Percentiles rank a stretch among this genome's conserved stretches.
Evolutionary conservation across 192 early-diverging fungal genomes (phyloP).

Genomic region (Spizellomyces sp.): DNA sequence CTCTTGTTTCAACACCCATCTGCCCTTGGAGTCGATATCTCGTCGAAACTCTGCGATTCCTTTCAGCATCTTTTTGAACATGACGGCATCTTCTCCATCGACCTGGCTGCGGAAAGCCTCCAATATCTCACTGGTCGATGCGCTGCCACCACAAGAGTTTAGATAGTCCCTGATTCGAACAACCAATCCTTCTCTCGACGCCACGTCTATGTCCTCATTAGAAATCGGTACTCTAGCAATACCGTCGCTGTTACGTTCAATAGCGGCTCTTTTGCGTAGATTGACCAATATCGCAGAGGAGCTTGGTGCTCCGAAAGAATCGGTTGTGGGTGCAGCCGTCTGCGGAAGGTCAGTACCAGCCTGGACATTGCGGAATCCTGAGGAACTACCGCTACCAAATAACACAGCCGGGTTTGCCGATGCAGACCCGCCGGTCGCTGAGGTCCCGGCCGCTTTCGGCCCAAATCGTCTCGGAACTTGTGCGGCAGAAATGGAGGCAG

Average conservation of each 20-base stretch:
- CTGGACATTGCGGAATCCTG: constrained; percentile 5
- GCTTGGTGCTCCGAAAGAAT: neutral
- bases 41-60: constrained; percentile 59
- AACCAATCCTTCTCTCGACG: constrained; percentile 45
- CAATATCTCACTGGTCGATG: constrained; percentile 54
- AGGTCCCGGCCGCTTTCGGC: neutral
- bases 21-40: constrained; percentile 33
- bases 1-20: constrained; percentile 20
- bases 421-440: neutral
- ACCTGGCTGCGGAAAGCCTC: constrained; percentile 53
- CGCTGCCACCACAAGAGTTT: constrained; percentile 44
- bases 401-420: neutral
- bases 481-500: neutral
- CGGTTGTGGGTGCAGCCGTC: no score
- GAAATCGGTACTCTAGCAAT: neutral
- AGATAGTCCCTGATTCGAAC: constrained; percentile 60
- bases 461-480: neutral
- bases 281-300: constrained; percentile 16
- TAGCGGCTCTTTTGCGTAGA: constrained; percentile 1
- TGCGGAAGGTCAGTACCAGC: no score
- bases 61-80: constrained; percentile 71
- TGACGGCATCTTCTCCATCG: constrained; percentile 47
- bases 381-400: neutral
- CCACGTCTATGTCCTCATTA: constrained; percentile 11
- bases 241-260: constrained; percentile 3